Percentiles rank a stretch among this genome's conserved stretches.
Conservation (phyloP, 768 basidiomycete species). For the Hygrocybe coccinea region DNA sequence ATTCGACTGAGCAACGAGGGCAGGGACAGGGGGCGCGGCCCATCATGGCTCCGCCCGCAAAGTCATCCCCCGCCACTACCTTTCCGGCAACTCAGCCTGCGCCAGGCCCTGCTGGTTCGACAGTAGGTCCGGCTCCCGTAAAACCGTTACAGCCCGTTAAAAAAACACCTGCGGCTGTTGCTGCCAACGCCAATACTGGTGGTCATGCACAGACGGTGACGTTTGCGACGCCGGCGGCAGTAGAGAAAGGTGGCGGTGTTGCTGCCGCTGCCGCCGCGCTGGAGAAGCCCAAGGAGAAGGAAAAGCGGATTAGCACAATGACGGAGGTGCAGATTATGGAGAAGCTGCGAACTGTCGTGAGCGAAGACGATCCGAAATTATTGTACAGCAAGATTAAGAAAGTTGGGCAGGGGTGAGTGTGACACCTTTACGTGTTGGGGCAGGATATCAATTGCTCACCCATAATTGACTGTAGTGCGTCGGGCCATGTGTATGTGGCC, state of each 20-base stretch:
- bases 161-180: conserved; percentile 34
- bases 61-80: conserved; percentile 44
- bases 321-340: conserved; percentile 98
- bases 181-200: neutral
- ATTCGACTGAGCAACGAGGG: conserved; percentile 30
- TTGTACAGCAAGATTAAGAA: conserved; percentile 97
- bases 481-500: conserved; percentile 96
- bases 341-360: conserved; percentile 86
- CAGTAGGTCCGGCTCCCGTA: conserved; percentile 54
- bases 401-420: conserved; percentile 91
- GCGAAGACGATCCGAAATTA: conserved; percentile 77
- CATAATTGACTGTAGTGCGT: conserved; percentile 61
- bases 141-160: conserved; percentile 73
- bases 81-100: conserved; percentile 43
- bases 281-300: conserved; percentile 73
- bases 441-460: too few relatives aligned
- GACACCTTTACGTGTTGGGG: too few relatives aligned
- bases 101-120: conserved; percentile 44
- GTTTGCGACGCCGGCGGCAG: conserved; percentile 48
- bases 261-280: conserved; percentile 69
- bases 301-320: conserved; percentile 94
- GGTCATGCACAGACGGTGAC: conserved; percentile 33
- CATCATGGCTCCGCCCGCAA: conserved; percentile 35
- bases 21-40: conserved; percentile 35
- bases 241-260: conserved; percentile 40